Evolutionary conservation across 176 grass and related monocot species (phyloP).

Genomic region (Oryza australiensis): DNA sequence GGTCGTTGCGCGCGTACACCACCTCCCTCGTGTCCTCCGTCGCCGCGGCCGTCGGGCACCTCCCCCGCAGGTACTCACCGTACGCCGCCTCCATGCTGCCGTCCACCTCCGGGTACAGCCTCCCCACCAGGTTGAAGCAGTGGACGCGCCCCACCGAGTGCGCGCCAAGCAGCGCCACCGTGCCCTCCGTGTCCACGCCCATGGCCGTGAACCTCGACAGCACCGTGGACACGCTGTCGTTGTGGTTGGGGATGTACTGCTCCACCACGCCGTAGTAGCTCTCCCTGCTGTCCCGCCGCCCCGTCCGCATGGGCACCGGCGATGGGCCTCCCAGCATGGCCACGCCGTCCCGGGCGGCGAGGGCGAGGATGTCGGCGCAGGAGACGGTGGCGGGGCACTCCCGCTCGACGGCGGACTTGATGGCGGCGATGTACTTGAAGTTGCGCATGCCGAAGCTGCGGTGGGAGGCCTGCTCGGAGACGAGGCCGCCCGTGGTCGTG

Average conservation of each 20-base stretch:
- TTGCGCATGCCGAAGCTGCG: conserved; percentile 58
- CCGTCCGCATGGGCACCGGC: conserved; percentile 29
- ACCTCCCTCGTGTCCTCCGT: conserved; percentile 45
- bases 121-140: conserved; percentile 44
- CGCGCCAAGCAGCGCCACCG: conserved; percentile 53
- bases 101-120: conserved; percentile 51
- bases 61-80: conserved; percentile 38
- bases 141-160: conserved; percentile 64
- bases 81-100: conserved; percentile 27
- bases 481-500: background rate
- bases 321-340: conserved; percentile 36
- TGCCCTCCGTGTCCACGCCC: conserved; percentile 30
- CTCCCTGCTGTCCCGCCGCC: conserved; percentile 35
- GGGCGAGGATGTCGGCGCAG: conserved; percentile 75
- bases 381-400: conserved; percentile 62
- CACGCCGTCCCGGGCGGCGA: conserved; percentile 59
- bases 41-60: conserved; percentile 41
- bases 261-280: conserved; percentile 17
- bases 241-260: conserved; percentile 34
- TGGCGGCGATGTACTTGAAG: conserved; percentile 52
- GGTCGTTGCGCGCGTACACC: conserved; percentile 61
- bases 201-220: conserved; percentile 37
- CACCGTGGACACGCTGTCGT: conserved; percentile 5
- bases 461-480: conserved; percentile 40
- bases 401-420: conserved; percentile 40